phyloP scores from a whole-genome alignment of 2,329 filamentous ascomycete species.

The Fusarium musae region DNA sequence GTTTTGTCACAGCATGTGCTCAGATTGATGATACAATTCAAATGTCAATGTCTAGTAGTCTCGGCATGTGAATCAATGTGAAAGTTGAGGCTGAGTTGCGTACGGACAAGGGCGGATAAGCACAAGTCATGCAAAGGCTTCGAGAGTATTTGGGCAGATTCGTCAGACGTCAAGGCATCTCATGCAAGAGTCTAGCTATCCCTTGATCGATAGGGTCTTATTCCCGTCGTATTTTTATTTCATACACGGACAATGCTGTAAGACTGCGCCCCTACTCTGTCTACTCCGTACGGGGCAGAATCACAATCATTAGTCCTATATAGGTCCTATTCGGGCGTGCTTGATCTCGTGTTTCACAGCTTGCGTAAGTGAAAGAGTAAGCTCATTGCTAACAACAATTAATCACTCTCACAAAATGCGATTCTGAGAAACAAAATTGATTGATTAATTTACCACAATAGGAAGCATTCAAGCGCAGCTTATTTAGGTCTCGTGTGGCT shows the following conservation, averaged over 20 bases:
- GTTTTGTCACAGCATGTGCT: not conserved
- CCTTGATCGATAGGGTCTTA: not conserved
- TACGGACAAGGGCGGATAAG: not conserved
- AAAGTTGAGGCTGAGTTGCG: not conserved
- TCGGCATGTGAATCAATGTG: not conserved
- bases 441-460: not conserved
- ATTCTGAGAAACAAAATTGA: not conserved
- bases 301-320: not conserved
- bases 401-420: not conserved
- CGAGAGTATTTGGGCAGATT: not conserved
- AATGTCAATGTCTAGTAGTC: not conserved
- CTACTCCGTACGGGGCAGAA: not conserved
- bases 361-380: not conserved
- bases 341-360: not conserved
- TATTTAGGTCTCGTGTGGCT: conserved; percentile 10
- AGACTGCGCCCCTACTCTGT: not conserved
- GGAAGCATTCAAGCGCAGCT: conserved; percentile 1
- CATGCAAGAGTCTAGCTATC: not conserved
- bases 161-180: not conserved
- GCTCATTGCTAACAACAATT: not conserved
- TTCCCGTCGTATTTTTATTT: conserved; percentile 12
- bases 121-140: not conserved
- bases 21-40: not conserved
- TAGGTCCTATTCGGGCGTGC: not conserved
- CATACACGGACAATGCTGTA: not conserved